Evolutionary conservation across 768 basidiomycete genomes (phyloP).

Genomic region (Dioszegia hungarica): DNA sequence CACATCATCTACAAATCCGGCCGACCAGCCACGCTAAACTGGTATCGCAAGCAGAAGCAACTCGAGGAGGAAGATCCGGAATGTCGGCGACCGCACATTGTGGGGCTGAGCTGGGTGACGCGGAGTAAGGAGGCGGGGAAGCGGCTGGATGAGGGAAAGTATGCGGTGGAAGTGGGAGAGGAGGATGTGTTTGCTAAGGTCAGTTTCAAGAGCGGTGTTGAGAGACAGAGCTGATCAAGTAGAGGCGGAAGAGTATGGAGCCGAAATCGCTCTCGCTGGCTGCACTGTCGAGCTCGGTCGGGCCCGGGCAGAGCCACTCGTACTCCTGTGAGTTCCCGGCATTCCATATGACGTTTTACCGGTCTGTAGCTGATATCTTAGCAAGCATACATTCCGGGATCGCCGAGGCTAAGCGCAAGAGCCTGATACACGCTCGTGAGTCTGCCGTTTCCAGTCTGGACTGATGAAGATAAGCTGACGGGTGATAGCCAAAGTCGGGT

Average conservation of each 20-base stretch:
- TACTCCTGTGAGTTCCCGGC: neutral
- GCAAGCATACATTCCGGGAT: neutral
- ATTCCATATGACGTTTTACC: too few relatives aligned
- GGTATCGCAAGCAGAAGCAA: conserved; percentile 38
- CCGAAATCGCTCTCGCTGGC: conserved; percentile 17
- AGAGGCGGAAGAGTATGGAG: conserved; percentile 50
- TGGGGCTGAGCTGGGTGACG: conserved; percentile 50
- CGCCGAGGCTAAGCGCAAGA: conserved; percentile 18
- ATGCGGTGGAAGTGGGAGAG: conserved; percentile 31
- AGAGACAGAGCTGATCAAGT: neutral
- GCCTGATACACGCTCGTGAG: conserved; percentile 45
- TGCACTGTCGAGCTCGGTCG: neutral
- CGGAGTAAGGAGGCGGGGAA: conserved; percentile 43
- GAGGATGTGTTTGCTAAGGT: conserved; percentile 48
- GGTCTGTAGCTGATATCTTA: conserved; percentile 4
- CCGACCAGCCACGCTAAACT: conserved; percentile 41
- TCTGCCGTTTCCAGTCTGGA: neutral
- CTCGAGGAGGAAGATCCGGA: conserved; percentile 6
- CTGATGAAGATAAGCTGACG: neutral
- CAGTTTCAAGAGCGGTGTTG: neutral
- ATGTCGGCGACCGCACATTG: conserved; percentile 25
- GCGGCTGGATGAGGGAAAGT: conserved; percentile 33
- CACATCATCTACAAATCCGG: conserved; percentile 50
- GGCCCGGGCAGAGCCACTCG: neutral
- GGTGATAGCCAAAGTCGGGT: conserved; percentile 40